Evolutionary conservation across 768 basidiomycete genomes (phyloP).

Genomic region (Kondoa malvinella): DNA sequence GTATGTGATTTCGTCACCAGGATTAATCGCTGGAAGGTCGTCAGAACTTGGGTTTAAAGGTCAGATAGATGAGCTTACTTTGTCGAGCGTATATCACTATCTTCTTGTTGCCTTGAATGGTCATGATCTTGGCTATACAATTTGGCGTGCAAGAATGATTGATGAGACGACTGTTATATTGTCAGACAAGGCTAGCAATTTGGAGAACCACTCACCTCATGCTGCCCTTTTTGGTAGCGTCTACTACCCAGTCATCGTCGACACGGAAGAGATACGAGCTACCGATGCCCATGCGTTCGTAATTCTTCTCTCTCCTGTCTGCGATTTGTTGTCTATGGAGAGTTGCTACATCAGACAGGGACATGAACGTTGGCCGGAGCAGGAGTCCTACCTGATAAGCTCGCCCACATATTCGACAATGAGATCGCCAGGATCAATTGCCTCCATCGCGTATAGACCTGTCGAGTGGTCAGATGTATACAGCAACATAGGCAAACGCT

Average conservation of each 20-base stretch:
- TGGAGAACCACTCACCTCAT: slow-evolving; percentile 52
- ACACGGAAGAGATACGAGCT: slow-evolving; percentile 95
- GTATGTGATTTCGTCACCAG: slow-evolving; percentile 96
- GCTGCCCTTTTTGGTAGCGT: slow-evolving; percentile 97
- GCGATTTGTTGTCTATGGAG: slow-evolving; percentile 45
- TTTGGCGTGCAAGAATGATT: slow-evolving; percentile 94
- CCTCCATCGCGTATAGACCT: slow-evolving; percentile 76
- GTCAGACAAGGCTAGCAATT: slow-evolving; percentile 12
- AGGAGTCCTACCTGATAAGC: slow-evolving; percentile 42
- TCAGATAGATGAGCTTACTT: background rate
- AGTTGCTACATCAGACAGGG: background rate
- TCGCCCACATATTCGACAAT: slow-evolving; percentile 99
- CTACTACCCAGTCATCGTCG: slow-evolving; percentile 93
- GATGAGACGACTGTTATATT: slow-evolving; percentile 59
- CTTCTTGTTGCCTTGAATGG: slow-evolving; percentile 39
- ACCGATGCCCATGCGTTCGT: slow-evolving; percentile 92
- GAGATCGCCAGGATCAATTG: slow-evolving; percentile 82
- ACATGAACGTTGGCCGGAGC: background rate
- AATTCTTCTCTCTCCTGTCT: slow-evolving; percentile 89
- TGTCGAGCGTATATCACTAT: slow-evolving; percentile 98
- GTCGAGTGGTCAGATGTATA: background rate
- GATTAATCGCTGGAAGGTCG: slow-evolving; percentile 49
- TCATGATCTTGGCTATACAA: slow-evolving; percentile 40
- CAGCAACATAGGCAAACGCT: background rate
- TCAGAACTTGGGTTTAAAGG: background rate